These are phyloP conservation scores for Talaromyces atroroseus DNA, from an alignment of 2,329 filamentous ascomycete genomes.

Conservation along the genomic window DNA sequence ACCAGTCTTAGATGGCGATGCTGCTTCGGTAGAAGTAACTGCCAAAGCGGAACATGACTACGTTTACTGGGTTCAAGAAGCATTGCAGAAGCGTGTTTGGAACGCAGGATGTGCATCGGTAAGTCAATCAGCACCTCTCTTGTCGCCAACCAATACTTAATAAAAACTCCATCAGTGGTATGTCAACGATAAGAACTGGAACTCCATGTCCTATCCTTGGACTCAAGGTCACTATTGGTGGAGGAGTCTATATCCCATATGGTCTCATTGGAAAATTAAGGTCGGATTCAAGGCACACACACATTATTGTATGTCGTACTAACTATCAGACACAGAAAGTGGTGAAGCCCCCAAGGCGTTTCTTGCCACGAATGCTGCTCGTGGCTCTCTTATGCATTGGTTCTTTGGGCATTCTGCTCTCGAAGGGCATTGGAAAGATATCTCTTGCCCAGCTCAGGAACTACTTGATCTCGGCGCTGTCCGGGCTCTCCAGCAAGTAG, in stretches of 20 bases:
- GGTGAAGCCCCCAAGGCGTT: too few species aligned
- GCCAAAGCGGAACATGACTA: conserved; percentile 42
- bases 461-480: too few species aligned
- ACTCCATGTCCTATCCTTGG: conserved; percentile 25
- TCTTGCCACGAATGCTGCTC: too few species aligned
- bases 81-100: conserved; percentile 43
- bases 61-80: conserved; percentile 41
- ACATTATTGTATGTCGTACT: too few species aligned
- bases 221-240: conserved; percentile 24
- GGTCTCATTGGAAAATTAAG: conserved; percentile 23
- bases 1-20: conserved; percentile 44
- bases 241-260: conserved; percentile 22
- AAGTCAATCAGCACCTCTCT: too few species aligned
- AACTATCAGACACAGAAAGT: too few species aligned
- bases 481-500: too few species aligned
- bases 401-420: too few species aligned
- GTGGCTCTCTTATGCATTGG: too few species aligned
- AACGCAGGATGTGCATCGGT: conserved; percentile 31
- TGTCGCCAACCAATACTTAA: too few species aligned
- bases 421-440: too few species aligned
- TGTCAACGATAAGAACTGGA: conserved; percentile 23
- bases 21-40: conserved; percentile 41
- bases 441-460: too few species aligned
- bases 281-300: background rate
- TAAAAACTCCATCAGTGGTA: conserved; percentile 18